Percentiles rank a stretch among this genome's conserved stretches.
Evolutionary conservation across 306 rosid genomes (phyloP).

Genomic region (Vigna radiata): DNA sequence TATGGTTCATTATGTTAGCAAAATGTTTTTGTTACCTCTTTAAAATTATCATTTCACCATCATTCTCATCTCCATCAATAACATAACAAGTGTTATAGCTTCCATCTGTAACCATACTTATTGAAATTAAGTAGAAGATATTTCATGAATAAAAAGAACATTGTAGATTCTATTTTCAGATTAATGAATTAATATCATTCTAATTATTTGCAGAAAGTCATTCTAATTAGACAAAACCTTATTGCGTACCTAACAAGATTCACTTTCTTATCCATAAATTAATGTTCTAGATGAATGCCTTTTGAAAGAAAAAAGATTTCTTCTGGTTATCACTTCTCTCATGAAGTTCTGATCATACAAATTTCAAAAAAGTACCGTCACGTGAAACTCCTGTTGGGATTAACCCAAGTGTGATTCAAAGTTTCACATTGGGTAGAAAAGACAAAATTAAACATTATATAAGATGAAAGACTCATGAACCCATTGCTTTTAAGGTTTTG

Average conservation of each 20-base stretch:
- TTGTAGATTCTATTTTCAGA: neutral
- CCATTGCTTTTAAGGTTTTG: no score
- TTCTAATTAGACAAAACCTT: constrained; percentile 15
- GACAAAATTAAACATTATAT: no score
- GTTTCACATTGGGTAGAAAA: no score
- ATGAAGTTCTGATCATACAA: neutral
- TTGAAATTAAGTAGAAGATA: constrained; percentile 14
- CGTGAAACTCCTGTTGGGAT: neutral
- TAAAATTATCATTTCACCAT: constrained; percentile 11
- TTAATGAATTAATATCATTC: constrained; percentile 6
- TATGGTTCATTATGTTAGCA: constrained; percentile 10
- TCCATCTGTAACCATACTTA: neutral
- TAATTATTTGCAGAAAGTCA: neutral
- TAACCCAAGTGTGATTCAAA: no score
- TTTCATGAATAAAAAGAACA: constrained; percentile 8
- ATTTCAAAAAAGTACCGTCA: neutral
- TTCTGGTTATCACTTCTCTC: neutral
- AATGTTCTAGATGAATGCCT: constrained; percentile 1
- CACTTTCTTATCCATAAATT: neutral
- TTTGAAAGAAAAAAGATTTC: neutral
- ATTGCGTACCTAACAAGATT: neutral
- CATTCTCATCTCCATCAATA: neutral
- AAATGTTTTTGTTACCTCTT: constrained; percentile 29
- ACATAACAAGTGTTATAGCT: constrained; percentile 13
- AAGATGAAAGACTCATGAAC: no score